These are phyloP conservation scores for Poronia punctata DNA, from an alignment of 495 filamentous ascomycete species.

Conservation along the genomic window DNA sequence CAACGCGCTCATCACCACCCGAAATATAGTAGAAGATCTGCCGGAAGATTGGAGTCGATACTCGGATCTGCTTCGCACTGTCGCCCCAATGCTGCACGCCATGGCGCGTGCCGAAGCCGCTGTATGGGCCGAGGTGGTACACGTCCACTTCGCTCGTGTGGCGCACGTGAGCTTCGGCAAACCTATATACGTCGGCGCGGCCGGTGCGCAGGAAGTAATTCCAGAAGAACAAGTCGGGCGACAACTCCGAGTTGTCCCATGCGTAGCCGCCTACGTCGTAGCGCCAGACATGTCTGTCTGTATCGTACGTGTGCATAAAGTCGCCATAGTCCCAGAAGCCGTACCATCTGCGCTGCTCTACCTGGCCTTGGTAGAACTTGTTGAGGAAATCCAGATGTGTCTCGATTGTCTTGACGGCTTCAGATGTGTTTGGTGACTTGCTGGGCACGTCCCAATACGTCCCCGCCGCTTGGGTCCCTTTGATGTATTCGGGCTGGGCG, in stretches of 20 bases:
- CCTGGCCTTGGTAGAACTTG: conserved; percentile 38
- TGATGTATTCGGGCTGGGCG: conserved; percentile 31
- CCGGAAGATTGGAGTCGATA: conserved; percentile 38
- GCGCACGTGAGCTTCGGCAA: conserved; percentile 42
- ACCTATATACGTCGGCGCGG: conserved; percentile 36
- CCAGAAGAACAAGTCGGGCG: conserved; percentile 46
- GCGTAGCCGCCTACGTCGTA: conserved; percentile 48
- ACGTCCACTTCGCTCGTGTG: conserved; percentile 47
- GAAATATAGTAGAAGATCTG: conserved; percentile 41
- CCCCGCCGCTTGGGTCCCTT: conserved; percentile 33
- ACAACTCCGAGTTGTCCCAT: conserved; percentile 50
- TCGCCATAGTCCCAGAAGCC: conserved; percentile 49
- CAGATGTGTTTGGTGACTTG: conserved; percentile 11
- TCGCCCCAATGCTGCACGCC: conserved; percentile 46
- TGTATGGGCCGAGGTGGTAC: conserved; percentile 41
- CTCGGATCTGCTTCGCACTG: conserved; percentile 44
- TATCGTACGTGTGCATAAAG: conserved; percentile 46
- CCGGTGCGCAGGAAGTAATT: conserved; percentile 44
- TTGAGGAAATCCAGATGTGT: conserved; percentile 37
- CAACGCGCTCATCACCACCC: conserved; percentile 40
- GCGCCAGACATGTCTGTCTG: conserved; percentile 42
- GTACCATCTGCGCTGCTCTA: conserved; percentile 41
- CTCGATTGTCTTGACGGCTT: conserved; percentile 26
- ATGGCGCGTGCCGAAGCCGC: conserved; percentile 45
- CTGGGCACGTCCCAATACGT: conserved; percentile 34